Percentiles rank a stretch among this genome's conserved stretches.
Conservation (phyloP, 306 rosid genomes). For the Canavalia gladiata region DNA sequence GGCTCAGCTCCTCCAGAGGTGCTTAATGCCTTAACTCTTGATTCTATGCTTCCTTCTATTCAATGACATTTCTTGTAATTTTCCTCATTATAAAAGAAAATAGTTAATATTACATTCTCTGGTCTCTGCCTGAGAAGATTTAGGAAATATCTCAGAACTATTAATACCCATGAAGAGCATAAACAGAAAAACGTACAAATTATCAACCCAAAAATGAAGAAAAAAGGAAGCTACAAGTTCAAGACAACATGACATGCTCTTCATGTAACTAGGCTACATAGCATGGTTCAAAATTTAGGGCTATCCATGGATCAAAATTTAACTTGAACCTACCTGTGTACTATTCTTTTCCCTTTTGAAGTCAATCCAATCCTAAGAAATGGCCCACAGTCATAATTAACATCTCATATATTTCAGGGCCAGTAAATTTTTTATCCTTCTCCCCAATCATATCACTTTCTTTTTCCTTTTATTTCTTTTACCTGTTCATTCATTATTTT, state of each 20-base stretch:
- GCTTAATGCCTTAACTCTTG: neutral
- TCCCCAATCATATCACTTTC: neutral
- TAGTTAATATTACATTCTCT: neutral
- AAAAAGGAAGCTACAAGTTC: neutral
- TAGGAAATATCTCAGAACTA: neutral
- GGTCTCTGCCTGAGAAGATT: neutral
- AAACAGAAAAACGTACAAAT: neutral
- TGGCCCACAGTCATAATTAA: neutral
- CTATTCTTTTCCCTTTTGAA: neutral
- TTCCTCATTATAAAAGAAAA: neutral
- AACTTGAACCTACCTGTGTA: neutral
- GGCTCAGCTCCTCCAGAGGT: neutral
- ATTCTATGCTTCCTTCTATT: neutral
- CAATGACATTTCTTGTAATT: neutral
- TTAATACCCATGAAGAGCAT: neutral
- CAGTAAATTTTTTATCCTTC: neutral
- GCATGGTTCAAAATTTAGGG: neutral
- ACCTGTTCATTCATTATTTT: neutral
- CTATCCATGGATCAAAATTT: neutral
- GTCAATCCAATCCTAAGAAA: constrained; percentile 10
- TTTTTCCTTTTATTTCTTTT: neutral
- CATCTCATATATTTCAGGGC: neutral
- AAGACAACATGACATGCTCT: neutral
- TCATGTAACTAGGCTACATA: neutral
- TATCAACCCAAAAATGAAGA: neutral